Percentiles rank a stretch among this genome's conserved stretches.
phyloP scores from a whole-genome alignment of 2,329 filamentous ascomycete species.

The Stemphylium vesicarium region DNA sequence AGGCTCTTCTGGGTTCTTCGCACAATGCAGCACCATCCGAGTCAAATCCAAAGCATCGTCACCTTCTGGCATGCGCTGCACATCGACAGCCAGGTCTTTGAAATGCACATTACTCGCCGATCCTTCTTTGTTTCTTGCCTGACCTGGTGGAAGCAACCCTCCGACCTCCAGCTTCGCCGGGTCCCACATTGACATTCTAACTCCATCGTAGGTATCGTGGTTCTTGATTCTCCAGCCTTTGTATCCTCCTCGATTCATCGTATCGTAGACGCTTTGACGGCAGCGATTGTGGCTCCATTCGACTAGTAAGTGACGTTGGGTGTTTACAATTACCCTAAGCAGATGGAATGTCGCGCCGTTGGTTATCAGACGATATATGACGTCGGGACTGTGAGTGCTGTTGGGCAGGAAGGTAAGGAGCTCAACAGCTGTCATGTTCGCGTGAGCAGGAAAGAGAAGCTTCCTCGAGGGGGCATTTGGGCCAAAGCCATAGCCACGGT shows the following conservation, averaged over 20 bases:
- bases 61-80: constrained; percentile 23
- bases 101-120: constrained; percentile 17
- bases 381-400: constrained; percentile 25
- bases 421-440: constrained; percentile 32
- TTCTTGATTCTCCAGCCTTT: constrained; percentile 23
- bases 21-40: constrained; percentile 27
- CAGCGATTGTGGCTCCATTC: constrained; percentile 16
- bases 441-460: constrained; percentile 22
- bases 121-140: neutral
- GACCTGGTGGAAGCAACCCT: constrained; percentile 3
- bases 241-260: constrained; percentile 27
- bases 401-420: constrained; percentile 33
- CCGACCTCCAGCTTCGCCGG: constrained; percentile 7
- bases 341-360: constrained; percentile 21
- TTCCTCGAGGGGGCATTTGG: constrained; percentile 12
- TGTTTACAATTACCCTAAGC: constrained; percentile 26
- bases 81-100: constrained; percentile 21
- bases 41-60: constrained; percentile 35
- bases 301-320: constrained; percentile 16
- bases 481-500: constrained; percentile 7
- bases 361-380: constrained; percentile 30
- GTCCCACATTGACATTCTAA: constrained; percentile 14
- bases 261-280: constrained; percentile 20
- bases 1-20: constrained; percentile 18
- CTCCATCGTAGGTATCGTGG: constrained; percentile 16